phyloP scores from a whole-genome alignment of 352 stramenopile species.

The Discostella stelligera region DNA sequence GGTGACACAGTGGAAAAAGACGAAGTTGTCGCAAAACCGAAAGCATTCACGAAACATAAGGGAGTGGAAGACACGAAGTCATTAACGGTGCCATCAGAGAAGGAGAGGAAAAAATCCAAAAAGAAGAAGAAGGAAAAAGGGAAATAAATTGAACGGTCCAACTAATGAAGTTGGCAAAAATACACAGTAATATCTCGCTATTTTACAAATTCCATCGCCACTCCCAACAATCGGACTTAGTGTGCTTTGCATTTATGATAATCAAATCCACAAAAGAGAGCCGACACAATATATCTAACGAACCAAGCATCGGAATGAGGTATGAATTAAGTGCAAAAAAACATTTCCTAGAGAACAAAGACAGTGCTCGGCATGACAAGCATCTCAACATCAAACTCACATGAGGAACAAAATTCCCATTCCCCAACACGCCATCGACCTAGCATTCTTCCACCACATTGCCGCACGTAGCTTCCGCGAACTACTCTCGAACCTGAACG shows the following conservation, averaged over 20 bases:
- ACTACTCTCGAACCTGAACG: slow-evolving; percentile 94
- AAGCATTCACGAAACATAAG: not conserved
- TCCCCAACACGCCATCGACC: slow-evolving; percentile 58
- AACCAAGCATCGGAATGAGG: not conserved
- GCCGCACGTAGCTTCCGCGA: slow-evolving; percentile 85
- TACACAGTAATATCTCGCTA: slow-evolving; percentile 4
- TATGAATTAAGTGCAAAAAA: not conserved
- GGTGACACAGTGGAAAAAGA: slow-evolving; percentile 7
- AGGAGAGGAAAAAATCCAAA: slow-evolving; percentile 28
- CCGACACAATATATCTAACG: slow-evolving; percentile 52
- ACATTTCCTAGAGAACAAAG: not conserved
- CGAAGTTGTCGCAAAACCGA: not conserved
- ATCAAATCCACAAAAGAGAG: slow-evolving; percentile 65
- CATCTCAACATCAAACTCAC: slow-evolving; percentile 2
- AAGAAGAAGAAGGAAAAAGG: slow-evolving; percentile 9
- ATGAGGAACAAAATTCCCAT: slow-evolving; percentile 63
- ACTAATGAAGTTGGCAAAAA: not conserved
- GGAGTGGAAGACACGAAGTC: not conserved
- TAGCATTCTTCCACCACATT: slow-evolving; percentile 82
- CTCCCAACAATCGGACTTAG: slow-evolving; percentile 3
- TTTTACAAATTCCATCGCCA: slow-evolving; percentile 16
- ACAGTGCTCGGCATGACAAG: not conserved
- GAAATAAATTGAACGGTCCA: not conserved
- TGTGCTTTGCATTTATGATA: slow-evolving; percentile 65
- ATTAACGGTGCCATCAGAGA: not conserved